Evolutionary conservation across 805 yeast species (phyloP).

Genomic region (Vanderwaltozyma verrucispora): DNA sequence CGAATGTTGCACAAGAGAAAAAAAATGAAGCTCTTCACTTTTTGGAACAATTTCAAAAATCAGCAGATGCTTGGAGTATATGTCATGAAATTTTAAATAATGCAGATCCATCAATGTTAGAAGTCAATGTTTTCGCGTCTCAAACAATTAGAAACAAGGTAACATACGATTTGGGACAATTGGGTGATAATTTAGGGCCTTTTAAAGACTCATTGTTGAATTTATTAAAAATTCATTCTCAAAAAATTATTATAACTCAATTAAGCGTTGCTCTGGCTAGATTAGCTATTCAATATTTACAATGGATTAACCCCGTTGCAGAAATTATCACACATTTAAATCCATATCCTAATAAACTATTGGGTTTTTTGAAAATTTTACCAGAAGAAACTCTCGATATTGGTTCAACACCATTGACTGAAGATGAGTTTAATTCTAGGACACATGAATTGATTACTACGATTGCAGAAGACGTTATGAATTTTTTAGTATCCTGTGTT

Average conservation of each 20-base stretch:
- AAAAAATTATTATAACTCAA: conserved; percentile 67
- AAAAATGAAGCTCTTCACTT: conserved; percentile 41
- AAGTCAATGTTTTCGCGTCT: conserved; percentile 72
- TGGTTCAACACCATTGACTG: conserved; percentile 66
- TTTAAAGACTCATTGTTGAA: conserved; percentile 60
- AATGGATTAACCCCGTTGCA: conserved; percentile 61
- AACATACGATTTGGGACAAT: conserved; percentile 73
- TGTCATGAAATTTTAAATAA: conserved; percentile 44
- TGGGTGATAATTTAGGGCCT: conserved; percentile 43
- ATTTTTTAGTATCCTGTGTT: conserved; percentile 43
- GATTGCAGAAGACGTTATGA: conserved; percentile 60
- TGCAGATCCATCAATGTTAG: conserved; percentile 31
- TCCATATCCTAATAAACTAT: conserved; percentile 35
- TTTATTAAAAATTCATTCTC: conserved; percentile 41
- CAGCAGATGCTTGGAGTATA: conserved; percentile 69
- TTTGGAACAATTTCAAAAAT: conserved; percentile 76
- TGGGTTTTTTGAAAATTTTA: conserved; percentile 74
- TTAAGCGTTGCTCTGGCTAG: conserved; percentile 73
- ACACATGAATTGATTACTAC: conserved; percentile 50
- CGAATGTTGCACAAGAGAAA: conserved; percentile 15
- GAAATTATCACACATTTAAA: conserved; percentile 47
- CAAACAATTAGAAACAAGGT: conserved; percentile 82
- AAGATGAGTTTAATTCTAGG: conserved; percentile 64
- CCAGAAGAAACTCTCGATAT: conserved; percentile 87
- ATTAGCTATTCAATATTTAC: conserved; percentile 62